These are phyloP conservation scores for Elaeis guineensis DNA, from an alignment of 176 grass and related monocot genomes.

Conservation along the genomic window DNA sequence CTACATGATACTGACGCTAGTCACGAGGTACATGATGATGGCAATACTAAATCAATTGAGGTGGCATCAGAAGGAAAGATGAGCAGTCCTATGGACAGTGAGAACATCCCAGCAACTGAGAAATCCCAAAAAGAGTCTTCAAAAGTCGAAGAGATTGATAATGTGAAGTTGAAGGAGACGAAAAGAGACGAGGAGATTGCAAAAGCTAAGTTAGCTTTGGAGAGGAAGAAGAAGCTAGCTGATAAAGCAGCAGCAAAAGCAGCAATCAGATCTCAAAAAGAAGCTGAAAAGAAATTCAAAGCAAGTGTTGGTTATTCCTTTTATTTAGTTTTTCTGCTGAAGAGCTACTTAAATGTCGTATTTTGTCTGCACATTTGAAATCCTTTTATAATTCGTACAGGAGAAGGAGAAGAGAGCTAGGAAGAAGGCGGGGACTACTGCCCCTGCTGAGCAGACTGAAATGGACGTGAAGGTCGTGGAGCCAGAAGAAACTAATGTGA, in stretches of 20 bases:
- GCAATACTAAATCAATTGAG: slow-evolving; percentile 25
- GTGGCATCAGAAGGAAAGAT: slow-evolving; percentile 30
- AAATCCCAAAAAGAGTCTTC: slow-evolving; percentile 38
- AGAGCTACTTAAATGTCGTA: not conserved
- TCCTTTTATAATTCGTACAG: slow-evolving; percentile 25
- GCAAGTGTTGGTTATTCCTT: slow-evolving; percentile 8
- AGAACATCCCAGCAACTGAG: slow-evolving; percentile 15
- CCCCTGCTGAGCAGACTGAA: slow-evolving; percentile 33
- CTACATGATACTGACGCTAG: slow-evolving; percentile 24
- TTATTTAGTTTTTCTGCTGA: not conserved
- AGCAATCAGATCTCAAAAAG: slow-evolving; percentile 58
- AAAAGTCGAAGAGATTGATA: slow-evolving; percentile 49
- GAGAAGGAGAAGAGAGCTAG: slow-evolving; percentile 76
- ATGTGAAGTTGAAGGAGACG: slow-evolving; percentile 66
- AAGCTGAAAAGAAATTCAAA: slow-evolving; percentile 71
- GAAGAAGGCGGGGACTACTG: slow-evolving; percentile 41
- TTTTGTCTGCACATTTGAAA: not conserved
- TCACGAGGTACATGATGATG: slow-evolving; percentile 34
- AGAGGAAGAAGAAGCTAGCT: slow-evolving; percentile 89
- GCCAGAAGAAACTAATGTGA: slow-evolving; percentile 30
- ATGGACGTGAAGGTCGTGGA: slow-evolving; percentile 53
- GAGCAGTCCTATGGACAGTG: slow-evolving; percentile 11
- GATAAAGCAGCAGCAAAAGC: slow-evolving; percentile 83
- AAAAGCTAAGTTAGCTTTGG: slow-evolving; percentile 73
- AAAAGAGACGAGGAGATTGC: slow-evolving; percentile 90